Conservation (phyloP, 495 filamentous ascomycete genomes). For the Elaphomyces granulatus region DNA sequence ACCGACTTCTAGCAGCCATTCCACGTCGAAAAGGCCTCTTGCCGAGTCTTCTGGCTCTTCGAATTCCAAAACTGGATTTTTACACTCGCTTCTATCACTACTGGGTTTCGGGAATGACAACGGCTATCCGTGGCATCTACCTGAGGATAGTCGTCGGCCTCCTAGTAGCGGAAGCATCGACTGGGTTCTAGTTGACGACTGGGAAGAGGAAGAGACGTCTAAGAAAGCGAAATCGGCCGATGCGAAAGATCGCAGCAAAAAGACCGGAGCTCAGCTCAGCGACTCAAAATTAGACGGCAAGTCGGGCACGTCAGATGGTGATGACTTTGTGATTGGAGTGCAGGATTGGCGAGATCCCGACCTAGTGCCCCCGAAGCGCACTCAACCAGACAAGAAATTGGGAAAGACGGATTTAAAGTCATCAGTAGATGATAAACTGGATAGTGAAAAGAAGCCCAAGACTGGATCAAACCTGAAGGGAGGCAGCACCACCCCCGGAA, state of each 20-base stretch:
- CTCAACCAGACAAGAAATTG: slow-evolving; percentile 6
- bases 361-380: slow-evolving; percentile 36
- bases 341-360: slow-evolving; percentile 90
- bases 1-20: slow-evolving; percentile 13
- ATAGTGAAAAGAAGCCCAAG: slow-evolving; percentile 7
- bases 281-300: slow-evolving; percentile 7
- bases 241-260: slow-evolving; percentile 9
- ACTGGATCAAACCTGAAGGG: slow-evolving; percentile 34
- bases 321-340: slow-evolving; percentile 80
- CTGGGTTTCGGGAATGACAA: slow-evolving; percentile 35
- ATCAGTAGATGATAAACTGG: slow-evolving; percentile 6
- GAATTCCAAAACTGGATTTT: slow-evolving; percentile 33
- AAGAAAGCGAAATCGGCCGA: slow-evolving; percentile 10
- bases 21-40: slow-evolving; percentile 5
- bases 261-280: slow-evolving; percentile 5
- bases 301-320: slow-evolving; percentile 26
- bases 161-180: slow-evolving; percentile 74
- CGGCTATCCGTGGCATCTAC: slow-evolving; percentile 9
- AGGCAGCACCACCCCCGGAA: slow-evolving; percentile 62
- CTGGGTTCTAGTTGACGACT: slow-evolving; percentile 58
- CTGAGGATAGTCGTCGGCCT: slow-evolving; percentile 48
- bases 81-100: slow-evolving; percentile 39
- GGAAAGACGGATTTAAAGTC: slow-evolving; percentile 14
- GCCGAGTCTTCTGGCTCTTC: slow-evolving; percentile 2
- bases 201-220: slow-evolving; percentile 40